phyloP scores from a whole-genome alignment of 2,329 filamentous ascomycete species.

The Sarocladium brachiariae region DNA sequence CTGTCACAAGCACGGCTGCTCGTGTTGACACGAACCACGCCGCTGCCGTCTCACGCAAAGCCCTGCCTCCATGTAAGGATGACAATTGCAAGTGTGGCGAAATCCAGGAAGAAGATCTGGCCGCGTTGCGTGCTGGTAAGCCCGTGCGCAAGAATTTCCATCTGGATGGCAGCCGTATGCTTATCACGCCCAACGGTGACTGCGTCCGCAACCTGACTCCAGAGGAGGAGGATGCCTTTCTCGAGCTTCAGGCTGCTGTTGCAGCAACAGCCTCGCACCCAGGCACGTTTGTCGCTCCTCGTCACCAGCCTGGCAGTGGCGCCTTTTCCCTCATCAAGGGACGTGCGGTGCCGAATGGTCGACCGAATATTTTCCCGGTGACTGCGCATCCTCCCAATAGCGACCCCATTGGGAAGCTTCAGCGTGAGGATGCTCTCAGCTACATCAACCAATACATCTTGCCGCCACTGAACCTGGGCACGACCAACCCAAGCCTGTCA shows the following conservation, averaged over 20 bases:
- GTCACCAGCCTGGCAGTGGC: constrained; percentile 45
- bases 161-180: constrained; percentile 57
- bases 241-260: constrained; percentile 59
- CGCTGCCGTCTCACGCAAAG: constrained; percentile 14
- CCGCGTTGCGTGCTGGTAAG: constrained; percentile 46
- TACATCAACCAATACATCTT: constrained; percentile 66
- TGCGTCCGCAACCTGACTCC: constrained; percentile 65
- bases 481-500: constrained; percentile 35
- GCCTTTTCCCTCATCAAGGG: constrained; percentile 59
- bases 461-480: constrained; percentile 49
- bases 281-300: constrained; percentile 47
- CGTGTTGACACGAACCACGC: not conserved
- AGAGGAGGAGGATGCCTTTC: constrained; percentile 63
- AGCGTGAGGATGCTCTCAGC: constrained; percentile 58
- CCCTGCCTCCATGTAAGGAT: constrained; percentile 28
- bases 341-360: constrained; percentile 57
- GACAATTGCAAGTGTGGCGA: constrained; percentile 32
- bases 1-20: constrained; percentile 21
- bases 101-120: constrained; percentile 44
- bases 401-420: constrained; percentile 58
- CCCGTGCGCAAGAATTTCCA: constrained; percentile 51
- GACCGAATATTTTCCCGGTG: constrained; percentile 54
- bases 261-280: constrained; percentile 43
- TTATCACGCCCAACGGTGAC: constrained; percentile 70
- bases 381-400: constrained; percentile 38